Evolutionary conservation across 805 yeast genomes (phyloP).

Genomic region (Torulaspora franciscae): DNA sequence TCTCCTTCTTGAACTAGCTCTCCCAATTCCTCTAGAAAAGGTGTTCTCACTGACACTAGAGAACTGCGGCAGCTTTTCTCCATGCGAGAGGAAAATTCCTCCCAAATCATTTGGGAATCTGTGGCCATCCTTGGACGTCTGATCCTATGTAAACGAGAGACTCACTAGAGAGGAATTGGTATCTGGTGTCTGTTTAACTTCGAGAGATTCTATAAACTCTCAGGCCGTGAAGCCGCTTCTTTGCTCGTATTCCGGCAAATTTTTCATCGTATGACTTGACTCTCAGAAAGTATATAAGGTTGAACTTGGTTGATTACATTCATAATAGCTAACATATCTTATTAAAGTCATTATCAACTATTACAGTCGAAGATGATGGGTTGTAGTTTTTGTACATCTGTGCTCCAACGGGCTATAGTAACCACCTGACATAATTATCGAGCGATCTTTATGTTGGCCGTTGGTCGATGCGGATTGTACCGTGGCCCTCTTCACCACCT

Average conservation of each 20-base stretch:
- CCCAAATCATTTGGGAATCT: slow-evolving; percentile 18
- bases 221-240: too few relatives aligned
- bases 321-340: neutral
- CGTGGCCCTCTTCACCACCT: slow-evolving; percentile 48
- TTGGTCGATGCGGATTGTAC: slow-evolving; percentile 50
- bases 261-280: slow-evolving; percentile 13
- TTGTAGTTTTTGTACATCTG: slow-evolving; percentile 16
- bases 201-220: too few relatives aligned
- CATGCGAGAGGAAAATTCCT: slow-evolving; percentile 21
- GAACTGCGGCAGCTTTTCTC: slow-evolving; percentile 25
- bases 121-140: neutral
- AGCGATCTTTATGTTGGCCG: neutral
- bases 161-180: too few relatives aligned
- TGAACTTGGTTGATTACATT: neutral
- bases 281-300: neutral
- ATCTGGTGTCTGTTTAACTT: too few relatives aligned
- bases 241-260: slow-evolving; percentile 1
- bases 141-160: neutral
- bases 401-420: slow-evolving; percentile 7
- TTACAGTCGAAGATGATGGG: slow-evolving; percentile 50
- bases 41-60: slow-evolving; percentile 23
- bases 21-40: slow-evolving; percentile 27
- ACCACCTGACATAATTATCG: neutral
- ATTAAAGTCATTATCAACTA: slow-evolving; percentile 43
- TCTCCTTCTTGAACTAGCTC: slow-evolving; percentile 19